Conservation (phyloP, 2,329 filamentous ascomycete genomes). For the Claviceps pusilla region DNA sequence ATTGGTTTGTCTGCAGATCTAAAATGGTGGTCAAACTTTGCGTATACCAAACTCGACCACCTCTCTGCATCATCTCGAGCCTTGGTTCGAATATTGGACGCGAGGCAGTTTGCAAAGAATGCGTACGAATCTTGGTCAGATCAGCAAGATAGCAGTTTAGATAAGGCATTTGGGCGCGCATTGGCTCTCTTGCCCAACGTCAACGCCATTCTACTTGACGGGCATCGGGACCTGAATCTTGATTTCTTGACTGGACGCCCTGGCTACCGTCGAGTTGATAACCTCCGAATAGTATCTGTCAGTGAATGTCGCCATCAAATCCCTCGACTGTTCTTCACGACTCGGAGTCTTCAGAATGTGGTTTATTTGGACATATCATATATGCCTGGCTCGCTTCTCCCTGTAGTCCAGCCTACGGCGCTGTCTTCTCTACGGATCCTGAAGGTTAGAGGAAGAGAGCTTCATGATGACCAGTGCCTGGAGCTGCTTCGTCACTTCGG, state of each 20-base stretch:
- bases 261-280: not conserved
- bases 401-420: slow-evolving; percentile 19
- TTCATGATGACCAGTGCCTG: slow-evolving; percentile 25
- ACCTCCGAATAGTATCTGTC: slow-evolving; percentile 29
- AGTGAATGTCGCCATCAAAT: slow-evolving; percentile 25
- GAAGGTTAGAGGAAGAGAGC: slow-evolving; percentile 31
- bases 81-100: slow-evolving; percentile 33
- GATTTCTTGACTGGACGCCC: slow-evolving; percentile 17
- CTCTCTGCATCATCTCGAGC: slow-evolving; percentile 24
- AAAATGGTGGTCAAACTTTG: slow-evolving; percentile 33
- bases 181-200: slow-evolving; percentile 27
- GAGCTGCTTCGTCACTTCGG: slow-evolving; percentile 19
- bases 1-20: slow-evolving; percentile 23
- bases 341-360: slow-evolving; percentile 22
- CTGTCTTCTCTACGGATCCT: slow-evolving; percentile 36
- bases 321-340: slow-evolving; percentile 24
- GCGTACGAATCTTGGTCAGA: slow-evolving; percentile 28
- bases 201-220: slow-evolving; percentile 32
- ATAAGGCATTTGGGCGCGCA: slow-evolving; percentile 24
- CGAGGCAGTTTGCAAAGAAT: slow-evolving; percentile 26
- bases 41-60: slow-evolving; percentile 22
- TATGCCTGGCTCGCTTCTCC: slow-evolving; percentile 28
- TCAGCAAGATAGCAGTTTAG: slow-evolving; percentile 18
- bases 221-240: slow-evolving; percentile 29
- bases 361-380: slow-evolving; percentile 39